A percentile compares a stretch with the other conserved stretches of the same genome.
Conservation (phyloP, 1,284 basidiomycete species). For the Ustilago trichophora region DNA sequence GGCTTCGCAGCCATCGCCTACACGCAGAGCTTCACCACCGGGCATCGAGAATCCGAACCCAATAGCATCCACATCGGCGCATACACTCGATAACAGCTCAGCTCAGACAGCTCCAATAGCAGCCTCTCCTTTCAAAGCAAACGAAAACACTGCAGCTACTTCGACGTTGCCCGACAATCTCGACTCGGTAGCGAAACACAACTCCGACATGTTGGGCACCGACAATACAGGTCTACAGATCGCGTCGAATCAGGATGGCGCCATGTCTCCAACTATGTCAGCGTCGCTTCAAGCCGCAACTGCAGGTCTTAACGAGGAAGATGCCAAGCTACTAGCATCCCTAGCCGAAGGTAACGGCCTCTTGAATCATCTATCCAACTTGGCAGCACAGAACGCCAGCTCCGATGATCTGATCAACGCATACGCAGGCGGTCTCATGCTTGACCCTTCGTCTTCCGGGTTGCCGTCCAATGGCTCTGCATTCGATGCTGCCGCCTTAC, state of each 20-base stretch:
- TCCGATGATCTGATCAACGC: conserved; percentile 24
- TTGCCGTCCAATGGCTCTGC: neutral
- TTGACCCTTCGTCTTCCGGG: conserved; percentile 11
- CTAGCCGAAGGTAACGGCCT: conserved; percentile 45
- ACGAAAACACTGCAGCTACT: neutral
- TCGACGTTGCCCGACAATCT: neutral
- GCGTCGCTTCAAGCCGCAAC: conserved; percentile 19
- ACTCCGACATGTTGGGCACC: neutral
- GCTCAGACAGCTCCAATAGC: neutral
- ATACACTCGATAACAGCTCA: conserved; percentile 34
- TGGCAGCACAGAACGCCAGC: conserved; percentile 25
- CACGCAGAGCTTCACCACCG: conserved; percentile 27
- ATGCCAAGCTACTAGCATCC: conserved; percentile 52
- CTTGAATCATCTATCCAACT: conserved; percentile 30
- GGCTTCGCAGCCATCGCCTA: conserved; percentile 15
- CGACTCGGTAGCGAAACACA: neutral
- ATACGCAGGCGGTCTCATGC: conserved; percentile 16
- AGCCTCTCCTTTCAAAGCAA: neutral
- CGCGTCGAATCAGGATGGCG: neutral
- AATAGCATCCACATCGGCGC: conserved; percentile 49
- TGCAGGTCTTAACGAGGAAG: conserved; percentile 46
- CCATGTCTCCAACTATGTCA: conserved; percentile 17
- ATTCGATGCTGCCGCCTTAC: conserved; percentile 18
- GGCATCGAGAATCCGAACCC: conserved; percentile 45
- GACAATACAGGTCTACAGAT: neutral